Evolutionary conservation across 495 filamentous ascomycete genomes (phyloP), one percentile per base, ranked within the genome.

Genomic region (Cudoniella acicularis): DNA sequence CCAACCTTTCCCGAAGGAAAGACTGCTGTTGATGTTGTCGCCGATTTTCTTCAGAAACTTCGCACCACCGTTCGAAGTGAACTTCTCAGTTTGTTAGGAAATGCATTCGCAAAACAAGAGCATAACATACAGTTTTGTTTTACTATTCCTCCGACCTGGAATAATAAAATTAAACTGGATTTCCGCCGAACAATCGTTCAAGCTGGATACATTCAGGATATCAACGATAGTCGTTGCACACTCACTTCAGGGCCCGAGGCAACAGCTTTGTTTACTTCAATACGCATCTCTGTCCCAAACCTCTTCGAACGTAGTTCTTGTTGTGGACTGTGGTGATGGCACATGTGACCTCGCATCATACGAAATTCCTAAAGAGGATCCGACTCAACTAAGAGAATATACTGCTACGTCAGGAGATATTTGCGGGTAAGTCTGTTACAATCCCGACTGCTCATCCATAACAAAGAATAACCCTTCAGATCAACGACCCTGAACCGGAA

Each of bases 281-380:
- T n/a, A n/a, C n/a, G n/a, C n/a, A n/a, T n/a, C n/a, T n/a, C n/a
- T n/a, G n/a, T n/a, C n/a, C n/a, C n/a, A n/a, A n/a, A n/a, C n/a
- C n/a, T n/a, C n/a, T n/a, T n/a, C n/a, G n/a, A n/a, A 88, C 63
- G 85, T 83, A 43, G 80, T 88, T n/a, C 76, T 88, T 9, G 86
- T 87, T 63, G 85, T 87, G 63, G 83, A 87, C 68, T 87, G 85
- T 67, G 85, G 85, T 69, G 83, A 83, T 67, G 83, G 83, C 55
- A 88, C 84, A 18, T 84, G 87, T 58, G 85, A 88, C 75, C 71
- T 88, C 65, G 86, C 86, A 65, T 82, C 85, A 4, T 87, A 87
- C 66, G 83, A 87, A 68, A 82, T 87, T 61, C 83, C 85, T 59
- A 83, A 86, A 55, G 83, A 86, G 72, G 79, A 83, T 56, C 85